phyloP scores from a whole-genome alignment of 2,329 filamentous ascomycete species.

The Ophiostoma montium region DNA sequence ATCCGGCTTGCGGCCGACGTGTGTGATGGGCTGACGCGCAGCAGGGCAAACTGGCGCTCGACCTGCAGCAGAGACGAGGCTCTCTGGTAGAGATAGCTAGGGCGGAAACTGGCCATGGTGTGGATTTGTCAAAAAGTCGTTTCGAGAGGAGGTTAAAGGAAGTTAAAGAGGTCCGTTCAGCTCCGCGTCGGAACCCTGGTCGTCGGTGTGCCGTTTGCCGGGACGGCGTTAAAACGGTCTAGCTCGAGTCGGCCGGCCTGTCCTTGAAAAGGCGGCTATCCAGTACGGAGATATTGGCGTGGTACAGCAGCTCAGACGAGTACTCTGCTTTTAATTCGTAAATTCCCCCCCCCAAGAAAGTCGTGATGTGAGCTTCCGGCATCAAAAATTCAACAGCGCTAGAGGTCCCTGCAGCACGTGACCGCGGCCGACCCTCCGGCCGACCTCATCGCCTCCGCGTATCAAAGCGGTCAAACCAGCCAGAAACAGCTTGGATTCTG shows the following conservation, averaged over 20 bases:
- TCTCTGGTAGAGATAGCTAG: constrained; percentile 5
- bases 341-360: background rate
- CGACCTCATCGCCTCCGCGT: background rate
- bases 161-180: background rate
- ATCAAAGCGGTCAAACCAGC: background rate
- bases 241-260: background rate
- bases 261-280: background rate
- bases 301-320: background rate
- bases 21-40: constrained; percentile 6
- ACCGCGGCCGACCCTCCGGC: background rate
- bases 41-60: constrained; percentile 9
- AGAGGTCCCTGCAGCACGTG: constrained; percentile 1
- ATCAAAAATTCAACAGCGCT: constrained; percentile 10
- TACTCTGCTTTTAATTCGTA: background rate
- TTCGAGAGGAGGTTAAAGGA: no score
- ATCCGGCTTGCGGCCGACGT: background rate
- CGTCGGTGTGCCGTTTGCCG: no score
- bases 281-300: no score
- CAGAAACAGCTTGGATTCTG: background rate
- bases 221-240: background rate
- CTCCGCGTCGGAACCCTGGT: background rate
- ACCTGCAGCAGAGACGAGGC: constrained; percentile 7
- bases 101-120: constrained; percentile 11
- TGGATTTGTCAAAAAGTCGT: no score
- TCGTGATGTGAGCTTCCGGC: background rate